Conservation (phyloP, 2,329 filamentous ascomycete genomes). For the Sclerotiophoma versabilis region DNA sequence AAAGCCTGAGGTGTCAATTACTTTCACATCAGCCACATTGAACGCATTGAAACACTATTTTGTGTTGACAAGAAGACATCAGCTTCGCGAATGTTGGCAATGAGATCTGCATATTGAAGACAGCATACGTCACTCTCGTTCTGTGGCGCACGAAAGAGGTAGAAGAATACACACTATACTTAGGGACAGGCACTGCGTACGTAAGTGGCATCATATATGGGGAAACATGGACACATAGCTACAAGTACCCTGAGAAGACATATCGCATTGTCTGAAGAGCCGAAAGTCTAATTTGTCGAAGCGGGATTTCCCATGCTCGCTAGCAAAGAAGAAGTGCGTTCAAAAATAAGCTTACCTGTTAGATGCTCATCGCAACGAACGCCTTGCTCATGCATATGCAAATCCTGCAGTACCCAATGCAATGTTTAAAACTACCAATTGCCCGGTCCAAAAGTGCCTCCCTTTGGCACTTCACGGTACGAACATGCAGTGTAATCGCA, state of each 20-base stretch:
- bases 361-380: constrained; percentile 6
- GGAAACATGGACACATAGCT: not conserved
- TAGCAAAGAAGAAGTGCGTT: not conserved
- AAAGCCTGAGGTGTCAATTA: too few species aligned
- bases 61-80: too few species aligned
- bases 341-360: constrained; percentile 8
- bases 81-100: too few species aligned
- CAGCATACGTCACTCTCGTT: too few species aligned
- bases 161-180: too few species aligned
- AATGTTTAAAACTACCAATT: constrained; percentile 29
- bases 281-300: not conserved
- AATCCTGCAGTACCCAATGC: constrained; percentile 9
- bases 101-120: too few species aligned
- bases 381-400: constrained; percentile 10
- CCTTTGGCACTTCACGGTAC: constrained; percentile 64
- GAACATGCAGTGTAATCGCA: constrained; percentile 86
- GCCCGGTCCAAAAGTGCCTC: constrained; percentile 44
- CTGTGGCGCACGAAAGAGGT: too few species aligned
- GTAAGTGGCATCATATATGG: not conserved
- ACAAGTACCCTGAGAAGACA: not conserved
- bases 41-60: too few species aligned
- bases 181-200: not conserved
- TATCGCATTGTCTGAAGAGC: too few species aligned
- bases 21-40: too few species aligned
- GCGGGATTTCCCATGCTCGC: not conserved